Percentiles rank a stretch among this genome's conserved stretches.
Evolutionary conservation across 108 stramenopile genomes (phyloP).

Genomic region (Poteriospumella lacustris): DNA sequence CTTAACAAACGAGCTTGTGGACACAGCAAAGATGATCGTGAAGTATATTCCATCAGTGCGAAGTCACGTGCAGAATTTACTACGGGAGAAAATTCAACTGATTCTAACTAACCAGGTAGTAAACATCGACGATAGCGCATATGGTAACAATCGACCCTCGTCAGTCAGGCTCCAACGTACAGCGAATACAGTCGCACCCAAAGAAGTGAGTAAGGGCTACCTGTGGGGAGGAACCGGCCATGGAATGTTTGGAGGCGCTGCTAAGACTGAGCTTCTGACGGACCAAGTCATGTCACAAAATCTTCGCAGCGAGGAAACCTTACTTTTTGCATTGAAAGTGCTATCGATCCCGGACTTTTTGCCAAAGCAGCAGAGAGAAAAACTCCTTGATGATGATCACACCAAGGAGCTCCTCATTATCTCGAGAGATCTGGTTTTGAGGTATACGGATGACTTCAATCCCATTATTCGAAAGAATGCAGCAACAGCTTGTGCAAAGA

Average conservation of each 20-base stretch:
- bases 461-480: constrained; percentile 1
- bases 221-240: too few relatives aligned
- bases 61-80: neutral
- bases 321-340: constrained; percentile 21
- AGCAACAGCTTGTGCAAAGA: constrained; percentile 4
- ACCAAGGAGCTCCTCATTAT: neutral
- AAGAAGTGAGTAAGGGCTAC: too few relatives aligned
- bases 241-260: too few relatives aligned
- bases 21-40: neutral
- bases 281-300: too few relatives aligned
- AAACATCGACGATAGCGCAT: constrained; percentile 2
- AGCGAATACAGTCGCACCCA: too few relatives aligned
- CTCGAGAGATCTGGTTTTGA: neutral
- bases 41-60: neutral
- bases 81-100: neutral
- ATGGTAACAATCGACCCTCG: too few relatives aligned
- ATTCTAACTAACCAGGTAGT: constrained; percentile 3
- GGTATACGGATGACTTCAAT: constrained; percentile 24
- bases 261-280: too few relatives aligned
- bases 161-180: too few relatives aligned
- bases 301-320: neutral
- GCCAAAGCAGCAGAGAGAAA: neutral
- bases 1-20: neutral
- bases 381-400: neutral
- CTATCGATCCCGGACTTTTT: neutral